These are phyloP conservation scores for Phlyctochytrium planicorne DNA, from an alignment of 192 early-diverging fungal species.

Conservation along the genomic window DNA sequence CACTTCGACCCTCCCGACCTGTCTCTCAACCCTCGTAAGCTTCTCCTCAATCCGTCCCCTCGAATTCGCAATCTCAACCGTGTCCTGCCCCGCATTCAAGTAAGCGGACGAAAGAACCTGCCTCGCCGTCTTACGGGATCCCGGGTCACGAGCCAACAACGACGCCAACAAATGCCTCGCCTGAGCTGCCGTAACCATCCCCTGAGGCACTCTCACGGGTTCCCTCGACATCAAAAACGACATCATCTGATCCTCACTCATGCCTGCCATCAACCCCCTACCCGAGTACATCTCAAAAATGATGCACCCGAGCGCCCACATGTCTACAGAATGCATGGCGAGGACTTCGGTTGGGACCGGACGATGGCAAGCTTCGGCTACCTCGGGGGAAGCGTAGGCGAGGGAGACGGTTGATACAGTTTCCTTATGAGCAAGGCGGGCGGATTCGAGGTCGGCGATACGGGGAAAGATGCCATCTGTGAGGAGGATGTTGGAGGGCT, in stretches of 20 bases:
- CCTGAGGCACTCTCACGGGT: not conserved
- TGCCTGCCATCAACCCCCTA: not conserved
- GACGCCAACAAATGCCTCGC: not conserved
- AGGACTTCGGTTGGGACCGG: not conserved
- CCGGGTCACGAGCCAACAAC: not conserved
- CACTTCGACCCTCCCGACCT: not conserved
- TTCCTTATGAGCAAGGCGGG: not conserved
- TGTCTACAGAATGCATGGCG: not conserved
- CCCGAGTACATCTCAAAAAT: not conserved
- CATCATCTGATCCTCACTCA: not conserved
- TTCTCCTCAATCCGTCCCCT: not conserved
- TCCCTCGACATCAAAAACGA: not conserved
- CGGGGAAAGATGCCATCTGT: not conserved
- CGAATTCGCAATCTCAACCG: not conserved
- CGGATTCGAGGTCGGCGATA: not conserved
- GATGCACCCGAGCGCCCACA: conserved; percentile 5
- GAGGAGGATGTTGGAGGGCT: conserved; percentile 89
- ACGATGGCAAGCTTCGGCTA: not conserved
- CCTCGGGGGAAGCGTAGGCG: conserved; percentile 4
- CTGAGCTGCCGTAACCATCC: not conserved
- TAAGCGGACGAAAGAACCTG: not conserved
- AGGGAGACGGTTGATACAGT: not conserved
- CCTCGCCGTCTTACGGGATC: not conserved
- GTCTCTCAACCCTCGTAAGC: not conserved
- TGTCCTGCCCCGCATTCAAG: conserved; percentile 4